Evolutionary conservation across 768 basidiomycete species (phyloP), one percentile per base, ranked within the genome.

Genomic region (Cytidiella melzeri): DNA sequence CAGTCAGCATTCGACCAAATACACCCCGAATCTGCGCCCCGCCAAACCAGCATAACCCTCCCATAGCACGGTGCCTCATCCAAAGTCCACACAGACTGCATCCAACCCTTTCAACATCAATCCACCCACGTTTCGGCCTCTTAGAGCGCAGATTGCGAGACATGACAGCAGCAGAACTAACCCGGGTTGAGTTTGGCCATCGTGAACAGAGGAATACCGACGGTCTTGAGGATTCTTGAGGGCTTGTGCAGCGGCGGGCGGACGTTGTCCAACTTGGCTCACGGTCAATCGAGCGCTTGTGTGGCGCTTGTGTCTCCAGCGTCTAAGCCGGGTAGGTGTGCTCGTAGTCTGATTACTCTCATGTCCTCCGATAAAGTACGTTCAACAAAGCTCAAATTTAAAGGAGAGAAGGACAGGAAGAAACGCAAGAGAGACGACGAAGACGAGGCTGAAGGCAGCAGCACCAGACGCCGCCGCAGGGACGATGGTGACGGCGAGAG

Each of bases 341-440:
- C 20, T 21, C 39, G 38, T 52, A 20, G 41, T 45, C 48, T 69
- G 68, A 68, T 59, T 68, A 23, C 45, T 43, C 24, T 18, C 52
- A 70, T 70, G 70, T 63, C 66, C 38, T 43, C 64, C 5, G 66
- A 71, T 27, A 80, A 78, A 62, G 73, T 81, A 25, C 83, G 84
- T 54, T 77, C 86, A 2, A 80, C 79, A 11, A 90, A 84, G 61
- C 81, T 93, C 55, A 88, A 81, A 57, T 93, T 93, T 69, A 94
- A 94, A 62, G 91, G 91, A 6, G 91, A 93, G 42, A 90, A 90
- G 67, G 65, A 74, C 1, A 83, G 80, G 72, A 91, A 87, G 75
- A 92, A 92, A 63, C 76, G 88, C 45, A 90, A 82, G 62, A 73
- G 81, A 56, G 79, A 81, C 11, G 71, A 69, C 28, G 62, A 52